Evolutionary conservation across 1,139 yeast genomes (phyloP).

Genomic region (Zygosaccharomyces pseudobailii): DNA sequence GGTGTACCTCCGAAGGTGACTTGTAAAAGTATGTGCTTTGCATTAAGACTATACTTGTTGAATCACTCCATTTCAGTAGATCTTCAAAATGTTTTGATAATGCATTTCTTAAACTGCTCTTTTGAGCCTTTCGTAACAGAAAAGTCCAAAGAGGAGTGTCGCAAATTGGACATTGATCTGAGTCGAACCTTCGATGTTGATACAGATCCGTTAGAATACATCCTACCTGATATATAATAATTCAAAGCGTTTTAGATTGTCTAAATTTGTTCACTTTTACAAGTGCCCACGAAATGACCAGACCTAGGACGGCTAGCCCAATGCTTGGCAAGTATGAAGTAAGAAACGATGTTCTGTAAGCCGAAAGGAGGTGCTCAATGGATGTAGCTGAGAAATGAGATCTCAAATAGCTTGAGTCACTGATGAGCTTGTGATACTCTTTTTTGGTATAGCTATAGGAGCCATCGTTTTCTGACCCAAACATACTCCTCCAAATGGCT

Average conservation of each 20-base stretch:
- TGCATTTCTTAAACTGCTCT: conserved; percentile 26
- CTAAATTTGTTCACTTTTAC: conserved; percentile 7
- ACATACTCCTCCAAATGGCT: conserved; percentile 34
- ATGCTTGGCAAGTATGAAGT: conserved; percentile 30
- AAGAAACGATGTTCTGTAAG: conserved; percentile 28
- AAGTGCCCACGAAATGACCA: conserved; percentile 15
- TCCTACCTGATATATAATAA: conserved; percentile 12
- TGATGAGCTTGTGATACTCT: conserved; percentile 28
- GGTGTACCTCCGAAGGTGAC: conserved; percentile 39
- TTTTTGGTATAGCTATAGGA: conserved; percentile 18
- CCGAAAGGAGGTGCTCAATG: conserved; percentile 18
- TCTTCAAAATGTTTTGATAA: conserved; percentile 23
- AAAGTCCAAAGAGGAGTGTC: conserved; percentile 20
- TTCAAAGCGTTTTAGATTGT: neutral
- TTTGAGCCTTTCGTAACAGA: conserved; percentile 23
- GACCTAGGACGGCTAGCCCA: conserved; percentile 18
- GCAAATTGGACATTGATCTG: conserved; percentile 17
- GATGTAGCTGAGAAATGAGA: conserved; percentile 28
- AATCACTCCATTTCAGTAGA: conserved; percentile 20
- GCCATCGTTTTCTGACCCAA: conserved; percentile 14
- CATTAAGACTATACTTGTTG: conserved; percentile 24
- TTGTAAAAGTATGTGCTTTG: conserved; percentile 31
- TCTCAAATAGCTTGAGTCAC: conserved; percentile 37
- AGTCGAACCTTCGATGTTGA: conserved; percentile 17
- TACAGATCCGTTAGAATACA: conserved; percentile 15